phyloP scores from a whole-genome alignment of 116 monocot species.

The Papilionanthe hybrid region DNA sequence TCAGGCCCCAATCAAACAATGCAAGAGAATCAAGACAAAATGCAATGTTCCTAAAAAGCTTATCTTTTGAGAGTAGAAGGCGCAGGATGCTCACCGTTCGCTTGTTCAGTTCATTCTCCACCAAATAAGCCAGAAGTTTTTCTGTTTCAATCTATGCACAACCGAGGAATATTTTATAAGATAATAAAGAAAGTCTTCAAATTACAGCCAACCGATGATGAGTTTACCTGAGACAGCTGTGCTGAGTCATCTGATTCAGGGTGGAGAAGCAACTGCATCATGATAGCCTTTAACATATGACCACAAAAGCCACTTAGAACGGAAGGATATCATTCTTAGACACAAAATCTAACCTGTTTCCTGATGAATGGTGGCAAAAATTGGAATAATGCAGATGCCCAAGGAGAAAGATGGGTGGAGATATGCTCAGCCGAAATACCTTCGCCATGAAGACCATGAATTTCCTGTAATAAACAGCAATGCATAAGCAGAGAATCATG shows the following conservation, averaged over 20 bases:
- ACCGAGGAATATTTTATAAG: not conserved
- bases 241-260: constrained; percentile 96
- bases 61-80: not conserved
- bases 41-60: not conserved
- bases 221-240: constrained; percentile 78
- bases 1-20: not conserved
- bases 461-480: constrained; percentile 49
- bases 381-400: constrained; percentile 94
- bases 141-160: constrained; percentile 79
- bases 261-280: constrained; percentile 75
- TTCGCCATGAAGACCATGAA: constrained; percentile 59
- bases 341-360: constrained; percentile 49
- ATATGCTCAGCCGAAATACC: constrained; percentile 78
- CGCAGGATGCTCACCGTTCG: constrained; percentile 48
- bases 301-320: not conserved
- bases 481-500: not conserved
- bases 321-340: not conserved
- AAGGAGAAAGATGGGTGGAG: constrained; percentile 81
- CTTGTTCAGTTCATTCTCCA: constrained; percentile 86
- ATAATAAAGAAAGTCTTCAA: not conserved
- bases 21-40: not conserved
- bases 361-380: constrained; percentile 90
- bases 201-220: not conserved
- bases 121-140: constrained; percentile 86
- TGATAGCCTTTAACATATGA: constrained; percentile 3